Evolutionary conservation across 805 yeast species (phyloP).

Genomic region (Komagataella pastoris): DNA sequence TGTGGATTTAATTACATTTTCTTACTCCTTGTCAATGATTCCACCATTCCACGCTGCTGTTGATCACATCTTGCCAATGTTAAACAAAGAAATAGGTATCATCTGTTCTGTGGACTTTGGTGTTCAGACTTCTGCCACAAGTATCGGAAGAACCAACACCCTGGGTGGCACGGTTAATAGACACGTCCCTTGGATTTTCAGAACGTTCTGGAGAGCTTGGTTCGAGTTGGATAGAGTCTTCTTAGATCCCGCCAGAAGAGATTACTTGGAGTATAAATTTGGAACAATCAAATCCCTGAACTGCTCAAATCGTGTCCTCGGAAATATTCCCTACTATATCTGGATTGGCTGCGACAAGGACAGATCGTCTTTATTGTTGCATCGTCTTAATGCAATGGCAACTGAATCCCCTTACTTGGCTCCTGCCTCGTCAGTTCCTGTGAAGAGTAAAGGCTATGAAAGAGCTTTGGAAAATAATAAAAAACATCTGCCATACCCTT

Average conservation of each 20-base stretch:
- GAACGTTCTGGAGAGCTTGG: slow-evolving; percentile 84
- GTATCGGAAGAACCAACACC: slow-evolving; percentile 57
- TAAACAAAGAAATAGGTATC: slow-evolving; percentile 41
- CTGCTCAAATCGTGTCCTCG: slow-evolving; percentile 48
- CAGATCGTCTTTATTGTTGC: slow-evolving; percentile 31
- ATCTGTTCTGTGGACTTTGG: slow-evolving; percentile 72
- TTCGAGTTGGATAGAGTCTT: slow-evolving; percentile 75
- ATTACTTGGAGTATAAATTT: slow-evolving; percentile 68
- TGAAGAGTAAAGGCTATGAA: slow-evolving; percentile 59
- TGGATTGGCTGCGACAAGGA: slow-evolving; percentile 71
- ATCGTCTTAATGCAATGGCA: slow-evolving; percentile 54
- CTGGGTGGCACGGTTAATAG: slow-evolving; percentile 63
- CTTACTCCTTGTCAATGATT: slow-evolving; percentile 77
- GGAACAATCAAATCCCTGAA: slow-evolving; percentile 72
- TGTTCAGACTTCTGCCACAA: slow-evolving; percentile 52
- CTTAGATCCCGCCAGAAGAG: slow-evolving; percentile 70
- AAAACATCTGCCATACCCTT: slow-evolving; percentile 65
- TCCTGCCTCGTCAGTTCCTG: slow-evolving; percentile 31
- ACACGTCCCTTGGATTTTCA: slow-evolving; percentile 61
- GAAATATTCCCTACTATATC: slow-evolving; percentile 70
- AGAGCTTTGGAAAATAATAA: slow-evolving; percentile 53
- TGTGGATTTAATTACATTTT: slow-evolving; percentile 69
- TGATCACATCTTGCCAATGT: slow-evolving; percentile 44
- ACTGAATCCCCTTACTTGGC: slow-evolving; percentile 76
- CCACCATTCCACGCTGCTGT: slow-evolving; percentile 71